A percentile compares a stretch with the other conserved stretches of the same genome.
Conservation (phyloP, 2,329 filamentous ascomycete genomes). For the Colletotrichum gloeosporioides region DNA sequence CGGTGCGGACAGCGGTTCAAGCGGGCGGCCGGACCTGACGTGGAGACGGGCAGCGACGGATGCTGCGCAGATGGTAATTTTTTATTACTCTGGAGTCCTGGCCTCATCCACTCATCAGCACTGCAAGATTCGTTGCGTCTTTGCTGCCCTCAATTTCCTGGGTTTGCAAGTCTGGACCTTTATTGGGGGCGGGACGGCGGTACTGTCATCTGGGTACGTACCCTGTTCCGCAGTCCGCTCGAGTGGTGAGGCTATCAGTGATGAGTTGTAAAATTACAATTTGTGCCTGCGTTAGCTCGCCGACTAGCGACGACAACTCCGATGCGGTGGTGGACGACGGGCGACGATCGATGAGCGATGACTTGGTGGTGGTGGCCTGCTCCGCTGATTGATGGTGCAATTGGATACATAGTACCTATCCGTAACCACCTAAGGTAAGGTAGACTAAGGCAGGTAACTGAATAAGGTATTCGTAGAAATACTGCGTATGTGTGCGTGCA, state of each 20-base stretch:
- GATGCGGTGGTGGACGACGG: background rate
- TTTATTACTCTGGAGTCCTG: background rate
- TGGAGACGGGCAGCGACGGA: background rate
- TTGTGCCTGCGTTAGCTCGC: background rate
- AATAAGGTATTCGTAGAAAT: background rate
- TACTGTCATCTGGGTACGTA: background rate
- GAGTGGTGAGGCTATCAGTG: background rate
- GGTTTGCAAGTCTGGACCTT: background rate
- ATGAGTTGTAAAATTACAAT: background rate
- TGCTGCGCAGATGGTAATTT: background rate
- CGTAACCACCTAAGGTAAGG: too few relatives aligned
- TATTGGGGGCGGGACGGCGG: slow-evolving; percentile 10
- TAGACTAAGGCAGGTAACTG: background rate
- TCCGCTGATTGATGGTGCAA: background rate
- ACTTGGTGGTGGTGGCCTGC: background rate
- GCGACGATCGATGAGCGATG: background rate
- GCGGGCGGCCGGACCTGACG: background rate
- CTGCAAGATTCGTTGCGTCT: background rate
- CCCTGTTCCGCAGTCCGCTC: background rate
- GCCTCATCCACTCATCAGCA: background rate
- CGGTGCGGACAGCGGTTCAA: background rate
- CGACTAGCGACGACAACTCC: background rate
- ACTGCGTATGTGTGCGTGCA: background rate
- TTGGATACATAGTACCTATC: background rate
- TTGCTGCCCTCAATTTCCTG: slow-evolving; percentile 2